These are phyloP conservation scores for Erodium maritimum DNA, from an alignment of 345 rosid genomes.

Conservation along the genomic window DNA sequence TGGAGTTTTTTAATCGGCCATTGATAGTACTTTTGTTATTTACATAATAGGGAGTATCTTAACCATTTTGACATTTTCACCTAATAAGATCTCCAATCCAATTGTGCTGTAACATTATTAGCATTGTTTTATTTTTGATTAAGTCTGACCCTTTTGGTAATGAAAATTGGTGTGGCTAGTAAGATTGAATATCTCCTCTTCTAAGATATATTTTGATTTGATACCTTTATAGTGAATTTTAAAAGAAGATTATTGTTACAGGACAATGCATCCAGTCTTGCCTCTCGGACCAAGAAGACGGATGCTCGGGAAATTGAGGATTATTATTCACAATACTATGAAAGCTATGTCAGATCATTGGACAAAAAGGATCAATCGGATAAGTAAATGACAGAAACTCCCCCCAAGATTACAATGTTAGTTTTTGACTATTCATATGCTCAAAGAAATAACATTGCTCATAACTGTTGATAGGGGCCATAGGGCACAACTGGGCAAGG, in stretches of 20 bases:
- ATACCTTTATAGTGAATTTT: no score
- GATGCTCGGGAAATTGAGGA: slow-evolving; percentile 93
- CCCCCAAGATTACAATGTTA: not conserved
- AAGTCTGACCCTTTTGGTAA: no score
- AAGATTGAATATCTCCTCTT: no score
- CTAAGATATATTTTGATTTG: no score
- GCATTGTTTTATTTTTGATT: no score
- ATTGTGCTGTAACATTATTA: no score
- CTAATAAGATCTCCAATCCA: no score
- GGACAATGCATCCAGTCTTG: slow-evolving; percentile 95
- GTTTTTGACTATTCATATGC: not conserved
- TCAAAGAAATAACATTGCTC: not conserved
- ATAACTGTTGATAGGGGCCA: slow-evolving; percentile 54
- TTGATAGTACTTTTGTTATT: no score
- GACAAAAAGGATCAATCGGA: slow-evolving; percentile 96
- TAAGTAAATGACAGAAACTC: slow-evolving; percentile 29
- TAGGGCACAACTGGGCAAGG: slow-evolving; percentile 99
- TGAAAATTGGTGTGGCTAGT: no score
- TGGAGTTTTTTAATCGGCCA: no score
- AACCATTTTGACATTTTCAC: no score
- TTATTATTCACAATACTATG: slow-evolving; percentile 87
- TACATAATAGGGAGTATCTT: no score
- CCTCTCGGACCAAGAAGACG: slow-evolving; percentile 84
- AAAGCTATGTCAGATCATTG: slow-evolving; percentile 78
- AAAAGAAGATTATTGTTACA: slow-evolving; percentile 10